These are phyloP conservation scores for Cichorium intybus DNA, from an alignment of 140 eudicot genomes.

Conservation along the genomic window DNA sequence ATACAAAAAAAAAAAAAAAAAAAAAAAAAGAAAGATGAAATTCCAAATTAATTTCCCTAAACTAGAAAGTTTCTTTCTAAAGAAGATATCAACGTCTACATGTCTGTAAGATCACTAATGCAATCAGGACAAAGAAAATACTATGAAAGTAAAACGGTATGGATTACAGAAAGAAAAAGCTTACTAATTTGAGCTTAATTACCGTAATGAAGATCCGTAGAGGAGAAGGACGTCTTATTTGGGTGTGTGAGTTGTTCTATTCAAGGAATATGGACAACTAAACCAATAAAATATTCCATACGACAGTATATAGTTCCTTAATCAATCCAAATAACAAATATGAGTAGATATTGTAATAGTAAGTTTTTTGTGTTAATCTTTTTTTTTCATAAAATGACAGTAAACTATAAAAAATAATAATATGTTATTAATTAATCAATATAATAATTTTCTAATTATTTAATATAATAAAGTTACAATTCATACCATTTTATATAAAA, in stretches of 20 bases:
- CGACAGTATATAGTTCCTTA: background rate
- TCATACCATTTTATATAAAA: background rate
- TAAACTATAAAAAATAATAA: too few relatives aligned
- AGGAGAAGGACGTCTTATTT: slow-evolving; percentile 19
- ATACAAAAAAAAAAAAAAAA: too few relatives aligned
- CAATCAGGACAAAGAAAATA: slow-evolving; percentile 17
- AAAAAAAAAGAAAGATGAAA: too few relatives aligned
- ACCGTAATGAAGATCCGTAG: slow-evolving; percentile 17
- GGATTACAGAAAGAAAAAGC: slow-evolving; percentile 16
- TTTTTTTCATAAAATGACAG: background rate
- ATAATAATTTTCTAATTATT: too few relatives aligned
- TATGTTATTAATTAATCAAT: too few relatives aligned
- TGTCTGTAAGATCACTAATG: slow-evolving; percentile 6
- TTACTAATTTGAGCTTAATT: slow-evolving; percentile 34
- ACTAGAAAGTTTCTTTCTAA: slow-evolving; percentile 20
- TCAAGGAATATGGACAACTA: slow-evolving; percentile 13
- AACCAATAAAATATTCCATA: slow-evolving; percentile 1
- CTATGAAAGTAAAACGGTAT: slow-evolving; percentile 2
- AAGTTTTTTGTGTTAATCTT: background rate
- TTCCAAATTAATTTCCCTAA: background rate
- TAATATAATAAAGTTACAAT: background rate
- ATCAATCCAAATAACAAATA: background rate
- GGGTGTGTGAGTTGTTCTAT: slow-evolving; percentile 2
- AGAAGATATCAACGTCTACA: background rate
- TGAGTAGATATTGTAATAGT: background rate